Evolutionary conservation across 129 eudicot species (phyloP).

Genomic region (Chrysanthemum lavandulifolium): DNA sequence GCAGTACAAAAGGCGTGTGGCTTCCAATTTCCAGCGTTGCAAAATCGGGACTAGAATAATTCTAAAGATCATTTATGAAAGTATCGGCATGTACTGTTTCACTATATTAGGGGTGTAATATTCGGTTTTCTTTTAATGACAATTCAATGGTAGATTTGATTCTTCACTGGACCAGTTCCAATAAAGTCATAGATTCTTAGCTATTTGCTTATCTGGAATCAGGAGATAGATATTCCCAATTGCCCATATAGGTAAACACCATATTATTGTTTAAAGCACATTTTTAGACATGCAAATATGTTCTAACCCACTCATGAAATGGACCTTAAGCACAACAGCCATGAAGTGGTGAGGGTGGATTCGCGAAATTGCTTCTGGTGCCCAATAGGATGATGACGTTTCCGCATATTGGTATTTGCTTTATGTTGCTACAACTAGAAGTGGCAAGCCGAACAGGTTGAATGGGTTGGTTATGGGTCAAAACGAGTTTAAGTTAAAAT

Average conservation of each 20-base stretch:
- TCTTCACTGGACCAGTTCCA: conserved; percentile 16
- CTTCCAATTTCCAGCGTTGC: background rate
- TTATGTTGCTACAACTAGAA: too few species aligned
- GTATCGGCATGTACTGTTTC: background rate
- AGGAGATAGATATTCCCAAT: background rate
- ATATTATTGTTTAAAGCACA: background rate
- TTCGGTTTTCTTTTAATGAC: conserved; percentile 10
- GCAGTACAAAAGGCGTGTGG: background rate
- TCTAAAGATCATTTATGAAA: background rate
- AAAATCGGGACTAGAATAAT: background rate
- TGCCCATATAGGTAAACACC: background rate
- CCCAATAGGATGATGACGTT: too few species aligned
- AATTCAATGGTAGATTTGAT: conserved; percentile 17
- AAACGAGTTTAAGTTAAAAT: too few species aligned
- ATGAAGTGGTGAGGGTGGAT: too few species aligned
- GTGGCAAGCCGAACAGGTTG: too few species aligned
- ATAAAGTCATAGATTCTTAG: conserved; percentile 15
- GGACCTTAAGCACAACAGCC: too few species aligned
- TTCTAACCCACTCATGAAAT: background rate
- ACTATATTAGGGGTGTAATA: background rate
- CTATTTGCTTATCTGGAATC: background rate
- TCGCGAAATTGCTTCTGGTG: too few species aligned
- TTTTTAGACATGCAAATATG: too few species aligned
- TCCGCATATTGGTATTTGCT: too few species aligned
- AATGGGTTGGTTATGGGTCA: too few species aligned